Conservation (phyloP, 768 basidiomycete species). For the Russula griseocarnosa region DNA sequence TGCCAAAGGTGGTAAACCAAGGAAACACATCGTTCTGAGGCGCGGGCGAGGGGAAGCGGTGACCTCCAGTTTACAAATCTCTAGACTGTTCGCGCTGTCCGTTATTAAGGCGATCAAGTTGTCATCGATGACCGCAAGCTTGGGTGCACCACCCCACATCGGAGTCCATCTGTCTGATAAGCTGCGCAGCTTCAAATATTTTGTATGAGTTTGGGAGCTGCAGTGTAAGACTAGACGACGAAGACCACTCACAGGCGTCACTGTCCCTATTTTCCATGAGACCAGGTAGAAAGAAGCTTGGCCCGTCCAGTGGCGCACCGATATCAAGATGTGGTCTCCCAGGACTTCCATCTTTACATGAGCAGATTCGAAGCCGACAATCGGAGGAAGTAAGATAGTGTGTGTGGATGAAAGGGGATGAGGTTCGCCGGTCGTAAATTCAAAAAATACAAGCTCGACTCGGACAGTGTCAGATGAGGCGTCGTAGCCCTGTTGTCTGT, state of each 20-base stretch:
- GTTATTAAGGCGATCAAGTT: background rate
- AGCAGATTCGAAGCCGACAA: background rate
- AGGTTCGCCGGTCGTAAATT: background rate
- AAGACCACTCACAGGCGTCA: constrained; percentile 4
- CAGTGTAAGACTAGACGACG: too few species aligned
- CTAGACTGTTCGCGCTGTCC: background rate
- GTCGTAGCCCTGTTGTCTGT: background rate
- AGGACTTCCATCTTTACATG: background rate
- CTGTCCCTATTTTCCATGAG: constrained; percentile 11
- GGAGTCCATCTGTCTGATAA: background rate
- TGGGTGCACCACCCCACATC: background rate
- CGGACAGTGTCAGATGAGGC: background rate
- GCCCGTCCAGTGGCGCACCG: background rate
- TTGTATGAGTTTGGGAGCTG: background rate
- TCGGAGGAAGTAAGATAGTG: background rate
- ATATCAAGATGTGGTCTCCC: background rate
- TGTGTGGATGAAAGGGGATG: background rate
- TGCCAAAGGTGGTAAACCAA: constrained; percentile 6
- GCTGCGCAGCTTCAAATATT: background rate
- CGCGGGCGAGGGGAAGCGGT: background rate
- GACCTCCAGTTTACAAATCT: constrained; percentile 5
- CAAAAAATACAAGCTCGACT: background rate
- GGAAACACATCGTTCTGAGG: background rate
- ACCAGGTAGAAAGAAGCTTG: constrained; percentile 4
- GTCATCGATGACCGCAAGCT: background rate